These are phyloP conservation scores for Phytopythium boreale DNA, from an alignment of 352 stramenopile species.

Conservation along the genomic window DNA sequence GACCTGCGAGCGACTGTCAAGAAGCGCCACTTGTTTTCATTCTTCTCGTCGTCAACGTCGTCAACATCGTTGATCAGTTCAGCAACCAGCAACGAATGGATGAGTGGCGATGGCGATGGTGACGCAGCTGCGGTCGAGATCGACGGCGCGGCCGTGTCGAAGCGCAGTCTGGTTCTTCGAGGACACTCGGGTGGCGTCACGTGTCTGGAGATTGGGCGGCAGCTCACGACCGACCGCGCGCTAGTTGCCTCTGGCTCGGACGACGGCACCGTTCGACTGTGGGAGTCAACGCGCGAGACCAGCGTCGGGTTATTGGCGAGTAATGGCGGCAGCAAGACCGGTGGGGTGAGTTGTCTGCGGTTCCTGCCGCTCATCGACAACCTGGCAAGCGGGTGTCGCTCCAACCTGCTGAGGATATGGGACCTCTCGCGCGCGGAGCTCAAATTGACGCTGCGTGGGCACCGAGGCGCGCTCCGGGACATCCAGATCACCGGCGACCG, in stretches of 20 bases:
- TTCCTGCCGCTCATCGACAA: conserved; percentile 62
- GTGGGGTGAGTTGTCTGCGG: conserved; percentile 51
- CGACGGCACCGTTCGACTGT: conserved; percentile 69
- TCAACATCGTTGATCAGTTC: conserved; percentile 3
- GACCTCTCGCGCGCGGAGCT: conserved; percentile 51
- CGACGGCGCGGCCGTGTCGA: conserved; percentile 53
- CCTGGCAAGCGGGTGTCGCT: conserved; percentile 53
- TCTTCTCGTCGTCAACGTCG: conserved; percentile 36
- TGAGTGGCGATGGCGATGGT: conserved; percentile 7
- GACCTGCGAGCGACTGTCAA: conserved; percentile 58
- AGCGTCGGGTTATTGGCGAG: conserved; percentile 50
- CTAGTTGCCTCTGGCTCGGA: conserved; percentile 66
- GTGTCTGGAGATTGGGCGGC: conserved; percentile 70
- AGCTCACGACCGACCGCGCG: conserved; percentile 52
- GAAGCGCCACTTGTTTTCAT: conserved; percentile 59
- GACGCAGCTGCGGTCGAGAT: conserved; percentile 27
- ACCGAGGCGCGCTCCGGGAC: conserved; percentile 53
- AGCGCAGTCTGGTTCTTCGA: conserved; percentile 56
- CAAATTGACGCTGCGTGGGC: conserved; percentile 54
- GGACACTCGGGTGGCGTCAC: conserved; percentile 61
- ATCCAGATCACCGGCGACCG: conserved; percentile 71
- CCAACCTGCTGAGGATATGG: conserved; percentile 67
- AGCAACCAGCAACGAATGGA: neutral
- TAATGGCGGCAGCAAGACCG: conserved; percentile 19
- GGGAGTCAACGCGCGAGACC: conserved; percentile 64